phyloP scores from a whole-genome alignment of 345 rosid genomes.

The Citrus sp. region DNA sequence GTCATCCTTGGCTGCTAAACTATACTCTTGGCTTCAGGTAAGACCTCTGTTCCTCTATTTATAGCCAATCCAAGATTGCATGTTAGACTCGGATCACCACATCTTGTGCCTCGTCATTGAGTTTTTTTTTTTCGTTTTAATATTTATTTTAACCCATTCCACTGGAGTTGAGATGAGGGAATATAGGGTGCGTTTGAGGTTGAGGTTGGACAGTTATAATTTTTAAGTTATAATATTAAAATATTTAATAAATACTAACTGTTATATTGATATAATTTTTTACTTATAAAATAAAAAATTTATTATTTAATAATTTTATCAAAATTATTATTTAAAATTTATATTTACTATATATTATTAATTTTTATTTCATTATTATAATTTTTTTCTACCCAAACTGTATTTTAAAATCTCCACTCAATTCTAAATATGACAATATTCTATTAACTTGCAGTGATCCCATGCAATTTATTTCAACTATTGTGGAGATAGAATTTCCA shows the following conservation, averaged over 20 bases:
- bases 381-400: accelerated
- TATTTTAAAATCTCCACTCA: too few relatives aligned
- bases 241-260: accelerated
- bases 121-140: neutral
- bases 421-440: neutral
- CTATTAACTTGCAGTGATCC: neutral
- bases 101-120: neutral
- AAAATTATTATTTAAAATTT: too few relatives aligned
- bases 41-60: neutral
- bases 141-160: neutral
- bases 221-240: too few relatives aligned
- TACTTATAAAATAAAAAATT: too few relatives aligned
- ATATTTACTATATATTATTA: too few relatives aligned
- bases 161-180: neutral
- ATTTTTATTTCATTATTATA: too few relatives aligned
- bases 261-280: too few relatives aligned
- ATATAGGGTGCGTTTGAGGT: neutral
- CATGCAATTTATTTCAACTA: neutral
- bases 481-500: slow-evolving; percentile 2
- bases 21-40: neutral
- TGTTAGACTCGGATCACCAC: neutral
- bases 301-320: too few relatives aligned
- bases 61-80: neutral
- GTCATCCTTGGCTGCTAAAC: slow-evolving; percentile 6
- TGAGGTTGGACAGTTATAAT: accelerated